Base-by-base conservation (phyloP, 164 flowering plant genomes). In the Magnolia changhungtana region DNA sequence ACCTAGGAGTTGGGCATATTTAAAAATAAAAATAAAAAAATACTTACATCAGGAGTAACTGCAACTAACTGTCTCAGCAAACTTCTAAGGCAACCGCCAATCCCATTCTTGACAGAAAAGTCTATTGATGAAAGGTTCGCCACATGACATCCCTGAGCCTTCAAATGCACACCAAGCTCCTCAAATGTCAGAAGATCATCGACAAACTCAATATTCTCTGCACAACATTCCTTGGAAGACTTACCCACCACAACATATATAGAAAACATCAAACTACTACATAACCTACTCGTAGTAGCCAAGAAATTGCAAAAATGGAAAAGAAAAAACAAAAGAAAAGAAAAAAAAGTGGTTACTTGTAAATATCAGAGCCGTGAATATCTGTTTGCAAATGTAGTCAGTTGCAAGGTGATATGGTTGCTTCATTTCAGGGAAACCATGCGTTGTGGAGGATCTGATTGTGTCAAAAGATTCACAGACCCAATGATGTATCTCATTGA, bases 171-270 rank as follows among this genome's bases (percentile, higher is more conserved):
- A 11, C 89, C 91, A 68, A 96, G 97, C 77, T 92, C 97, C 76
- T 89, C 83, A 80, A 94, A 96, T 49, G 98, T 90, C 82, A 86
- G 72, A 16, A 91, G 83, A 87, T 96, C 98, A 81, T 96, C 99
- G 63, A 96, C 98, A 79, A 90, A 87, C 81, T 96, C 98, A 83
- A 91, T 83, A 84, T 92, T 96, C 81, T 83, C 96, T 90, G 89
- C 18, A 20, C 37, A 29, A n/a, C n/a, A 67, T 31, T 14, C 9
- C 50, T 68, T 18, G 18, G 49, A 7, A 29, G 18, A 68, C 49
- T 68, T 21, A 31, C 6, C 8, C 51, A 29, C 31, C 71, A 31
- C 16, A 10, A 14, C 8, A 55, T 11, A 16, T 55, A 16, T 21
- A 5, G 45, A 16, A 18, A 31, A 59, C 45, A 37, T 16, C 4